Evolutionary conservation across 805 yeast species (phyloP).

Genomic region (Ogataea pignaliae): DNA sequence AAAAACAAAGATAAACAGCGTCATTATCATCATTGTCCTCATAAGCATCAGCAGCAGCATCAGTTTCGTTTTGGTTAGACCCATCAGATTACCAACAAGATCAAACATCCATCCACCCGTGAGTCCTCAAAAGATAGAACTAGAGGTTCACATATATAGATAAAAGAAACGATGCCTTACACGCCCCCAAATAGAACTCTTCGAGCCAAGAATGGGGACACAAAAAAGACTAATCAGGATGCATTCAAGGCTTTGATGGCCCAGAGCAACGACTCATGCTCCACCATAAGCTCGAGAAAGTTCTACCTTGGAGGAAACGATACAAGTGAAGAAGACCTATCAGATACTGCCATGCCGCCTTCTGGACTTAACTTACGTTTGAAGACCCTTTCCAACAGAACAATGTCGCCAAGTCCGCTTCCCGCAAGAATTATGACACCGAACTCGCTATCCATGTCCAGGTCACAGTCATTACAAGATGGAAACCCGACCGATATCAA

Average conservation of each 20-base stretch:
- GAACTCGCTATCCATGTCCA: neutral
- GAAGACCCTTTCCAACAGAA: neutral
- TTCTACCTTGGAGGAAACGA: conserved; percentile 11
- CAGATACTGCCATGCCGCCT: neutral
- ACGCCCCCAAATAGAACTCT: conserved; percentile 21
- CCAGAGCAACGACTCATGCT: conserved; percentile 7
- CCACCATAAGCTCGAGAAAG: conserved; percentile 7
- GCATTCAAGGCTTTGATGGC: conserved; percentile 12
- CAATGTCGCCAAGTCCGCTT: neutral
- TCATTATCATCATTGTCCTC: no score
- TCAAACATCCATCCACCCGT: no score
- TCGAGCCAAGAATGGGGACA: neutral
- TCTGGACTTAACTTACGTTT: neutral
- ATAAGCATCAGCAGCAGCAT: no score
- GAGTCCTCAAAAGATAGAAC: no score
- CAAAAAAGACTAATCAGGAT: conserved; percentile 3
- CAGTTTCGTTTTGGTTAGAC: no score
- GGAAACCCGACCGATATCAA: neutral
- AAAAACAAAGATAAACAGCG: no score
- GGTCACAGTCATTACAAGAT: neutral
- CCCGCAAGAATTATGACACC: neutral
- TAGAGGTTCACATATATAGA: neutral
- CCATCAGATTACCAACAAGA: no score
- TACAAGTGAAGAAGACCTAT: conserved; percentile 8
- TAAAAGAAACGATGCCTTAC: conserved; percentile 21